Conservation (phyloP, 2,329 filamentous ascomycete species). For the Botrytis porri region DNA sequence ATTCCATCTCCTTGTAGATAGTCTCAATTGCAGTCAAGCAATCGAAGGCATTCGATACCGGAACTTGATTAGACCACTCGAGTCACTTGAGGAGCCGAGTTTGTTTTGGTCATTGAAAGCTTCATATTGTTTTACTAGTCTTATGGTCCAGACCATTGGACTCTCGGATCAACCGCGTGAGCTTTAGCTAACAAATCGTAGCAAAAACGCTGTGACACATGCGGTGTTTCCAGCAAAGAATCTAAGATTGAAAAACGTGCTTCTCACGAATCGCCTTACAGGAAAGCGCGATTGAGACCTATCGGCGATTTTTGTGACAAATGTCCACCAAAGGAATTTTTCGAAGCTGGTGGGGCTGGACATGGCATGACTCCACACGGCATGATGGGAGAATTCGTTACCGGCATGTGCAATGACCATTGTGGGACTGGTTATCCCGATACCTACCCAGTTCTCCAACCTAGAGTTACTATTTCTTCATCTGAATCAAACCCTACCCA, state of each 20-base stretch:
- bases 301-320: background rate
- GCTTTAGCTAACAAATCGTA: background rate
- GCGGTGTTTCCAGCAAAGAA: background rate
- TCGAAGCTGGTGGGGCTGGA: background rate
- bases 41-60: background rate
- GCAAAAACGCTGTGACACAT: background rate
- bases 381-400: background rate
- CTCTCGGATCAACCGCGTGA: background rate
- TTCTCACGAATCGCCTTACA: background rate
- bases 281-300: background rate
- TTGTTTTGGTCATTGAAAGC: background rate
- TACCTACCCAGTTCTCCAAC: accelerated
- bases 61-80: background rate
- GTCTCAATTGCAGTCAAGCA: background rate
- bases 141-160: background rate
- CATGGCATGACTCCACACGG: background rate
- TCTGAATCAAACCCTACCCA: no score
- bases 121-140: background rate
- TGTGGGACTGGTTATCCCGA: background rate
- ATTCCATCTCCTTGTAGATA: background rate
- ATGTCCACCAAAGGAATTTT: background rate
- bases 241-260: background rate
- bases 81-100: background rate
- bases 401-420: background rate
- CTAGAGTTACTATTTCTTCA: background rate